Conservation (phyloP, 2,329 filamentous ascomycete species). For the Dendrostoma leiphaemia region DNA sequence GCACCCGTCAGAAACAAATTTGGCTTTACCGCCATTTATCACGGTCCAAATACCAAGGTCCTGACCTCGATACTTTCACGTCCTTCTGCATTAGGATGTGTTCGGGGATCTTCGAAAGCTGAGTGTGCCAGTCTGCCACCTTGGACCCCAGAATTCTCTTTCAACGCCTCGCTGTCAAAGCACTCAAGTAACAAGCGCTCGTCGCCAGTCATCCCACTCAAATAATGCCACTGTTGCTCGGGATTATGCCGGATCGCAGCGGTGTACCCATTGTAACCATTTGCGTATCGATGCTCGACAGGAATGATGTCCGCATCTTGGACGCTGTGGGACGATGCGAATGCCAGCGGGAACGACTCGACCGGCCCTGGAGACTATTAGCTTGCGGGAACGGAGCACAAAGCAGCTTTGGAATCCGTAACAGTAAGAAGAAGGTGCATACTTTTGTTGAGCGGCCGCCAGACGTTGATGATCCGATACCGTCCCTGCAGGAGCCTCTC, state of each 20-base stretch:
- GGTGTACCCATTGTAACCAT: constrained; percentile 69
- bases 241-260: constrained; percentile 63
- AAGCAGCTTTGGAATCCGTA: too few relatives aligned
- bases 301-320: constrained; percentile 63
- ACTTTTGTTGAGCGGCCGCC: constrained; percentile 64
- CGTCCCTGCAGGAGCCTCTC: constrained; percentile 63
- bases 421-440: too few relatives aligned
- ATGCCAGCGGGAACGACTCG: constrained; percentile 65
- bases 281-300: constrained; percentile 71
- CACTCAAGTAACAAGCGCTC: constrained; percentile 78
- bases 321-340: constrained; percentile 64
- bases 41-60: constrained; percentile 75
- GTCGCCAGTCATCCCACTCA: constrained; percentile 71
- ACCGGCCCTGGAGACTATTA: too few relatives aligned
- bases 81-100: constrained; percentile 64
- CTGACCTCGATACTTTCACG: constrained; percentile 90
- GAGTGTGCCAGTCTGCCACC: constrained; percentile 67
- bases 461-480: constrained; percentile 85
- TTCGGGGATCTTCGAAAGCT: constrained; percentile 76
- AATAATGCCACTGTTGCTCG: constrained; percentile 73
- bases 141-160: constrained; percentile 44
- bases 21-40: constrained; percentile 18
- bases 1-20: neutral
- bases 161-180: constrained; percentile 64
- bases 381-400: too few relatives aligned